Evolutionary conservation across 768 basidiomycete species (phyloP), one percentile per base, ranked within the genome.

Genomic region (Boletus edulis): DNA sequence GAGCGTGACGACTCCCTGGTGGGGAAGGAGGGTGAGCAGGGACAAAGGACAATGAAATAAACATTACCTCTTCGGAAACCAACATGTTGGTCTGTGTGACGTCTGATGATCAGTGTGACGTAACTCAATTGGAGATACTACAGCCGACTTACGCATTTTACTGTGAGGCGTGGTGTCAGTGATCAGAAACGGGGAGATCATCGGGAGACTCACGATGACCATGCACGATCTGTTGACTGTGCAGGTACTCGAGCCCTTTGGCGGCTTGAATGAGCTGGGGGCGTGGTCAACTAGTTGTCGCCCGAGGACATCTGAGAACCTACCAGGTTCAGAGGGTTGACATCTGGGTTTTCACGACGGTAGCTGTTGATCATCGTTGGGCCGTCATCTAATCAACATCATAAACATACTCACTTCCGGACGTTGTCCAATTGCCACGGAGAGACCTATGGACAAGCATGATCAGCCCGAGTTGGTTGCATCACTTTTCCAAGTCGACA

Each of bases 361-460:
- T 78, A 83, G 31, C 82, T 83, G 53, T 52, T 11, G 38, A 24
- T 47, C 46, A 3, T 45, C 15, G 15, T 51, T 44, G 47, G 39
- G 22, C 2, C 8, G 5, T 14, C 41, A 38, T 48, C 42, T 18
- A 17, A 51, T 7, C 14, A 14, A 45, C 10, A n/a, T 29, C 20
- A 35, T 13, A 43, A 20, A 34, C 11, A 40, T 35, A 55, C 75
- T 52, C 59, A 81, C 83, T 78, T 76, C 1, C 79, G 70, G 18
- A 82, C 77, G 61, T 84, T 82, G 59, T 82, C 77, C 35, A 76
- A 73, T 69, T 83, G 82, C 84, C 84, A 85, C 6, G 83, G 81
- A 11, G 83, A 83, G 32, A 85, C 81, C 82, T 83, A 46, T 35
- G 27, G 37, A 41, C 20, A 49, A 46, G 34, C 24, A 14, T n/a